These are phyloP conservation scores for Penicillium mononematosum DNA, from an alignment of 495 filamentous ascomycete genomes.

Conservation along the genomic window DNA sequence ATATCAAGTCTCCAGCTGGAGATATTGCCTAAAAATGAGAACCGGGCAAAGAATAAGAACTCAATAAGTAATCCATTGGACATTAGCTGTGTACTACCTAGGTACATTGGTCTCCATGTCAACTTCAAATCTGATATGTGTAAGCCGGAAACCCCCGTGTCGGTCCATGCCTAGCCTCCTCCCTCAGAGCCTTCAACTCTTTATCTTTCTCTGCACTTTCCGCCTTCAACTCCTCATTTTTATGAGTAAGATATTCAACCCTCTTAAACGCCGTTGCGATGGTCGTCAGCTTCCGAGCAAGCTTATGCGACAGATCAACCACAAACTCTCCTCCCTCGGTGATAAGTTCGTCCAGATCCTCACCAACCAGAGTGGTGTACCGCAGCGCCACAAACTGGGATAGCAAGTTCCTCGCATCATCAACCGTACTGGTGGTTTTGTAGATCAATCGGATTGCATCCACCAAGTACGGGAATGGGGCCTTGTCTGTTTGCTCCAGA, in stretches of 20 bases:
- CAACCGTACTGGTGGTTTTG: not conserved
- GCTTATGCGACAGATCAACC: constrained; percentile 11
- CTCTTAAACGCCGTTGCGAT: not conserved
- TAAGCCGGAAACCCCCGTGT: not conserved
- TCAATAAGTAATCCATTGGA: not conserved
- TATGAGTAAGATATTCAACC: not conserved
- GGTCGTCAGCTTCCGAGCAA: constrained; percentile 2
- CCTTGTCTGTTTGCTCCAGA: not conserved
- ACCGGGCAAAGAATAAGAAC: not conserved
- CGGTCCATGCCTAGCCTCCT: not conserved
- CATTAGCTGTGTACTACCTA: not conserved
- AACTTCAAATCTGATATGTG: constrained; percentile 3
- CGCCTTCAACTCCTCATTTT: not conserved
- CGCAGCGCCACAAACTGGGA: constrained; percentile 11
- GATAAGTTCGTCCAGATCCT: constrained; percentile 1
- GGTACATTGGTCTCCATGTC: not conserved
- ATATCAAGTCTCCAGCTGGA: too few species aligned
- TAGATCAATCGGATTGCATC: constrained; percentile 13
- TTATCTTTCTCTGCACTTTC: not conserved
- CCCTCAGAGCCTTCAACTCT: constrained; percentile 3
- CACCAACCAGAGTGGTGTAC: not conserved
- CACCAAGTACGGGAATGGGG: not conserved
- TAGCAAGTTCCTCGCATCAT: constrained; percentile 8
- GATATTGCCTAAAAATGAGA: not conserved
- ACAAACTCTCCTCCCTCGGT: constrained; percentile 13